Evolutionary conservation across 2,329 filamentous ascomycete genomes (phyloP).

Genomic region (Sclerotinia glacialis): DNA sequence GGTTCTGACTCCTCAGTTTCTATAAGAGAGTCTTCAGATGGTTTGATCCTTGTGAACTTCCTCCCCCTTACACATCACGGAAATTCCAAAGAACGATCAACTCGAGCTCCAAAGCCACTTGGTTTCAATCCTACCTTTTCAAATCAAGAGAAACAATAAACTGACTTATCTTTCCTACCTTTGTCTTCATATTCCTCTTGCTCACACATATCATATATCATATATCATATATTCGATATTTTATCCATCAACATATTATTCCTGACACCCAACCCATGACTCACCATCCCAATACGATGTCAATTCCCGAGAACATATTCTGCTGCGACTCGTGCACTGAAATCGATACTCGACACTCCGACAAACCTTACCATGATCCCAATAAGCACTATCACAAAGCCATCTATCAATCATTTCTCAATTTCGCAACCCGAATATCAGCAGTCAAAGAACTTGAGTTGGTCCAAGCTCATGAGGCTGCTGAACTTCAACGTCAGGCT

Average conservation of each 20-base stretch:
- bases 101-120: neutral
- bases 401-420: slow-evolving; percentile 21
- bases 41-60: neutral
- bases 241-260: neutral
- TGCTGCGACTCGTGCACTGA: slow-evolving; percentile 14
- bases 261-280: slow-evolving; percentile 9
- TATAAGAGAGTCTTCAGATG: slow-evolving; percentile 8
- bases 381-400: slow-evolving; percentile 20
- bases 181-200: neutral
- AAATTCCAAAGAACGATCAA: neutral
- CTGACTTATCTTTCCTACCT: slow-evolving; percentile 6
- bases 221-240: neutral
- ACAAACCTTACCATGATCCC: slow-evolving; percentile 21
- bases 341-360: slow-evolving; percentile 4
- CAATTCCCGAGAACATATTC: slow-evolving; percentile 17
- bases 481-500: neutral
- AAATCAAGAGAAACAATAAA: neutral
- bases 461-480: neutral
- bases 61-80: neutral
- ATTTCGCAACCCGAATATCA: slow-evolving; percentile 14
- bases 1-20: neutral
- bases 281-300: neutral
- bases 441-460: neutral
- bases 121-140: slow-evolving; percentile 1
- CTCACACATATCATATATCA: neutral